Percentiles rank a stretch among this genome's conserved stretches.
Evolutionary conservation across 352 stramenopile genomes (phyloP).

Genomic region (Pythium phragmiticola): DNA sequence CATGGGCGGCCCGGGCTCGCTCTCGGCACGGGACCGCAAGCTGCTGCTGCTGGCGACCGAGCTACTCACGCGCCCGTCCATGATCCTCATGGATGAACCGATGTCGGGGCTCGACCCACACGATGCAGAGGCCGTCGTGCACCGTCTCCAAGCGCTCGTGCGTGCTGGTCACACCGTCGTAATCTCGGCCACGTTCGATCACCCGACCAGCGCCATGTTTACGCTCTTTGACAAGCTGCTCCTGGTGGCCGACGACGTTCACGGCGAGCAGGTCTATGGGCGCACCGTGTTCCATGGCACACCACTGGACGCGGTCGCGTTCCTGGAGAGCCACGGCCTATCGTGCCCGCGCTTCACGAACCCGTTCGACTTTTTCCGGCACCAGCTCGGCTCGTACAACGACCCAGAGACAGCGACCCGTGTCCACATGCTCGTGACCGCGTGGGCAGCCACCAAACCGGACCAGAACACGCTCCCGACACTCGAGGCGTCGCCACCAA

Average conservation of each 20-base stretch:
- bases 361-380: slow-evolving; percentile 35
- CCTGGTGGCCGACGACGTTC: slow-evolving; percentile 36
- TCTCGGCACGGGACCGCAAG: slow-evolving; percentile 43
- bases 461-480: not conserved
- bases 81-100: slow-evolving; percentile 87
- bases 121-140: slow-evolving; percentile 31
- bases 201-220: slow-evolving; percentile 66
- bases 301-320: slow-evolving; percentile 26
- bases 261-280: slow-evolving; percentile 27
- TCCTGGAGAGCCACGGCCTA: slow-evolving; percentile 25
- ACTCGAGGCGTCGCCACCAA: not conserved
- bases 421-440: slow-evolving; percentile 16
- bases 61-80: slow-evolving; percentile 71
- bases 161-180: slow-evolving; percentile 81
- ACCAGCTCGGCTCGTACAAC: slow-evolving; percentile 11
- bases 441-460: slow-evolving; percentile 11
- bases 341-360: slow-evolving; percentile 31
- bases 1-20: slow-evolving; percentile 3
- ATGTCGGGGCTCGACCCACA: slow-evolving; percentile 65
- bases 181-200: slow-evolving; percentile 65
- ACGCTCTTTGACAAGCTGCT: slow-evolving; percentile 56
- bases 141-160: slow-evolving; percentile 45
- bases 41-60: slow-evolving; percentile 81
- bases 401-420: slow-evolving; percentile 6
- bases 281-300: slow-evolving; percentile 72